These are phyloP conservation scores for Zymoseptoria pseudotritici DNA, from an alignment of 2,329 filamentous ascomycete genomes.

Conservation along the genomic window DNA sequence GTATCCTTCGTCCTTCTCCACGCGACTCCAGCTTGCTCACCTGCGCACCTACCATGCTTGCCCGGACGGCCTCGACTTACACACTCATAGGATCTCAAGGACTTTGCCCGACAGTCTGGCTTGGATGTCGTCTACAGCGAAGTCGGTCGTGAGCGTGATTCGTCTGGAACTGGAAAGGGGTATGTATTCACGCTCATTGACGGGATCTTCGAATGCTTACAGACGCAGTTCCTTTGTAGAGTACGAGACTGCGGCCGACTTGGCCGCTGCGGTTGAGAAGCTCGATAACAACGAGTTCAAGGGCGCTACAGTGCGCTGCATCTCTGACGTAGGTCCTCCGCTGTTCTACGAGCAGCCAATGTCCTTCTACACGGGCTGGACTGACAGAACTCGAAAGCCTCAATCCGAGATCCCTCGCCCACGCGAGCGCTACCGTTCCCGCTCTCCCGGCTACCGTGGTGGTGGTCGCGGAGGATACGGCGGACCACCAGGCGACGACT, in stretches of 20 bases:
- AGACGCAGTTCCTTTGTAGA: constrained; percentile 71
- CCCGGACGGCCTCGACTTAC: constrained; percentile 16
- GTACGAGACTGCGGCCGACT: constrained; percentile 85
- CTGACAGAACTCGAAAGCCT: constrained; percentile 44
- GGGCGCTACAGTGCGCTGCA: constrained; percentile 74
- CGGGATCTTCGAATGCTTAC: neutral
- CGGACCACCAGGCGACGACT: constrained; percentile 59
- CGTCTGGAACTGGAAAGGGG: constrained; percentile 58
- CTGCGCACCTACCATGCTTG: constrained; percentile 7
- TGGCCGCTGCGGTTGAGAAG: constrained; percentile 89
- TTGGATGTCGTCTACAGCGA: constrained; percentile 98
- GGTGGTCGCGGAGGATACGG: constrained; percentile 49
- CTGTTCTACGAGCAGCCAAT: neutral
- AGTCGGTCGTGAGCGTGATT: constrained; percentile 83
- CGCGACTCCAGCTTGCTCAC: neutral
- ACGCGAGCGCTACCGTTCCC: constrained; percentile 62
- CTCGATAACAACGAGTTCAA: constrained; percentile 92
- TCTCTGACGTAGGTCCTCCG: constrained; percentile 62
- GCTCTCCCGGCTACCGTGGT: constrained; percentile 63
- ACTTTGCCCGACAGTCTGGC: constrained; percentile 94
- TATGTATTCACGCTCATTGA: constrained; percentile 32
- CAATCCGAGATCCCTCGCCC: constrained; percentile 61
- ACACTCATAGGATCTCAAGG: constrained; percentile 87
- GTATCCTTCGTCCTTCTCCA: constrained; percentile 38
- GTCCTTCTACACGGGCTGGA: constrained; percentile 10